Evolutionary conservation across 768 basidiomycete species (phyloP), one percentile per base, ranked within the genome.

Genomic region (Leucocoprinus birnbaumii): DNA sequence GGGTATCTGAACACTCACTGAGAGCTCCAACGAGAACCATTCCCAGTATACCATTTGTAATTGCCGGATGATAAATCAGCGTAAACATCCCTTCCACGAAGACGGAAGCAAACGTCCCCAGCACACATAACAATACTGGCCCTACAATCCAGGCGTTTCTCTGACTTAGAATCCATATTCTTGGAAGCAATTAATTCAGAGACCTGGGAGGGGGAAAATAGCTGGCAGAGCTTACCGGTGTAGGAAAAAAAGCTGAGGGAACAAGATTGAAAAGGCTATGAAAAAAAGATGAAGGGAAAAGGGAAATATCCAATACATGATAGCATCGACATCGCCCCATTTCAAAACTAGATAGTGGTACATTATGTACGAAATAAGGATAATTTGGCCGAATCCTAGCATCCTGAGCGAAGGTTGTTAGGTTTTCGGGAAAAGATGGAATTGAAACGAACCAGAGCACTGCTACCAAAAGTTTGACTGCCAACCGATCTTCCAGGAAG

Each of bases 281-380:
- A 62, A 53, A 5, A 58, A 18, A 14, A 63, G 34, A 37, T 63
- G 62, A 18, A 53, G 35, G 38, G 57, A 41, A 18, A 62, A 52
- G 16, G 34, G 42, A 11, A 34, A 21, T n/a, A 59, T 60, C 31
- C 57, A 27, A 16, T 44, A 25, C 10, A 27, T 16, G 4, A 63
- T 55, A 1, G 51, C 52, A 2, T 35, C 38, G 1, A 26, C 22
- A 40, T 62, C 46, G 9, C 61, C 63, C 56, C 61, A 63, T 35
- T 52, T 55, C 37, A 34, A n/a, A 45, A 65, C 51, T 38, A 65
- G 63, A 46, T 63, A 65, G 46, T 61, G 51, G 35, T 65, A 65
- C 16, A 40, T 27, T 3, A 60, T 25, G 35, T 65, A 56, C 21
- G 55, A 56, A 26, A 65, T 61, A 16, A 63, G 47, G 2, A 56